phyloP scores from a whole-genome alignment of 2,329 filamentous ascomycete species.

The Cladosporium phlei region DNA sequence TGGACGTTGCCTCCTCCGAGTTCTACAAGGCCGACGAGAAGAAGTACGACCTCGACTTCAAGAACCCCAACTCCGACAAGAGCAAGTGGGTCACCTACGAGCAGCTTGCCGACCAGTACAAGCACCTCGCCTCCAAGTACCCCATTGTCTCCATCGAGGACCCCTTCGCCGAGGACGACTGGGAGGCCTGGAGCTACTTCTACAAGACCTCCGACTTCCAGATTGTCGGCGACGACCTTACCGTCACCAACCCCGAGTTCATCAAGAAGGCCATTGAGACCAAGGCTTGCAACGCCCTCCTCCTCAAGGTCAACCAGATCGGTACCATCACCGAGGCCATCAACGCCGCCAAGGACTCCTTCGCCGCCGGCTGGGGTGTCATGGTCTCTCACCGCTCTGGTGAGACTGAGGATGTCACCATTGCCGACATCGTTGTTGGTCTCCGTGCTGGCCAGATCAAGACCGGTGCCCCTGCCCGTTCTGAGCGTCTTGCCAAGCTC shows the following conservation, averaged over 20 bases:
- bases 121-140: conserved; percentile 84
- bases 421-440: conserved; percentile 95
- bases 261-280: conserved; percentile 99
- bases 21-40: conserved; percentile 96
- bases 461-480: conserved; percentile 92
- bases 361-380: conserved; percentile 92
- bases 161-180: conserved; percentile 98
- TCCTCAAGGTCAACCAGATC: conserved; percentile 99
- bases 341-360: conserved; percentile 98
- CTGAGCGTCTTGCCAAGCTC: conserved; percentile 97
- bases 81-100: conserved; percentile 99
- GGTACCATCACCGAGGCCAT: conserved; percentile 98
- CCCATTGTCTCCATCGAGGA: conserved; percentile 99
- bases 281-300: conserved; percentile 96
- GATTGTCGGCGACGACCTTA: conserved; percentile 97
- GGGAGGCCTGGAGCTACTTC: conserved; percentile 99
- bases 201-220: conserved; percentile 98
- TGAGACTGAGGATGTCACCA: conserved; percentile 99
- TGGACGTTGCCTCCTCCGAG: conserved; percentile 98
- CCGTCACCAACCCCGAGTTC: conserved; percentile 95
- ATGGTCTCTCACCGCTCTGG: conserved; percentile 99
- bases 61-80: conserved; percentile 96
- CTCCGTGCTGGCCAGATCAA: conserved; percentile 97
- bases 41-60: conserved; percentile 99
- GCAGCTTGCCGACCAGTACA: conserved; percentile 89